These are phyloP conservation scores for Talaromyces sp. DNA, from an alignment of 2,329 filamentous ascomycete genomes.

Conservation along the genomic window DNA sequence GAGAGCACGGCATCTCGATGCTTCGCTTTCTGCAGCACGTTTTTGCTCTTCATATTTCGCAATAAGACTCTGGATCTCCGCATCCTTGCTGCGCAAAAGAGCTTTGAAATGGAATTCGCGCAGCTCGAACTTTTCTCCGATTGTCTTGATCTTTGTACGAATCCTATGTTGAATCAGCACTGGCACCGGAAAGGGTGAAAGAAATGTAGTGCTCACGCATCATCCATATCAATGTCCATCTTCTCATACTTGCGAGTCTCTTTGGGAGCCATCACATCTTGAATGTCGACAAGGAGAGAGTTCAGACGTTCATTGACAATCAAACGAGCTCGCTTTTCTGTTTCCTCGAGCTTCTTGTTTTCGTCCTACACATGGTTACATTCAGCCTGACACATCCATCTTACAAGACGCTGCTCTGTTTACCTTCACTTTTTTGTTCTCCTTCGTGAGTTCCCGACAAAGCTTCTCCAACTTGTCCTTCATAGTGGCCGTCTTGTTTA, in stretches of 20 bases:
- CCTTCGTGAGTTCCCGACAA: constrained; percentile 86
- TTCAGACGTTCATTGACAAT: constrained; percentile 83
- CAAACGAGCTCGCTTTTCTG: constrained; percentile 73
- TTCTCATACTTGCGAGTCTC: constrained; percentile 75
- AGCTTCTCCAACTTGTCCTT: constrained; percentile 97
- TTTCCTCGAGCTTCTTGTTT: constrained; percentile 84
- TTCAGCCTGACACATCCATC: constrained; percentile 16
- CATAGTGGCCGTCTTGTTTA: constrained; percentile 82
- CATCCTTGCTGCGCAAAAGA: constrained; percentile 85
- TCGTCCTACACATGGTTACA: constrained; percentile 59
- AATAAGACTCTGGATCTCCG: constrained; percentile 89
- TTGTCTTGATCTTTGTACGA: constrained; percentile 76
- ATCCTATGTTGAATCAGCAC: constrained; percentile 36
- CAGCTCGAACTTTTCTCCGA: constrained; percentile 94
- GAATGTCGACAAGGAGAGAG: constrained; percentile 72
- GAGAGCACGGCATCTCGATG: constrained; percentile 72
- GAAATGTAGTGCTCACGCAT: constrained; percentile 58
- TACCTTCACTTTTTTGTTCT: constrained; percentile 98
- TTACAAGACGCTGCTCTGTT: constrained; percentile 20
- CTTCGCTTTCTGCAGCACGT: constrained; percentile 78
- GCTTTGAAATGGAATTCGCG: constrained; percentile 92
- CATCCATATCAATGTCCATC: constrained; percentile 81
- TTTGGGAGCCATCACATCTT: constrained; percentile 82
- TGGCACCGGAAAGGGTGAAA: constrained; percentile 5
- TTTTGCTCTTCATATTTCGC: constrained; percentile 85